These are phyloP conservation scores for Massarina eburnea DNA, from an alignment of 2,329 filamentous ascomycete genomes.

Conservation along the genomic window DNA sequence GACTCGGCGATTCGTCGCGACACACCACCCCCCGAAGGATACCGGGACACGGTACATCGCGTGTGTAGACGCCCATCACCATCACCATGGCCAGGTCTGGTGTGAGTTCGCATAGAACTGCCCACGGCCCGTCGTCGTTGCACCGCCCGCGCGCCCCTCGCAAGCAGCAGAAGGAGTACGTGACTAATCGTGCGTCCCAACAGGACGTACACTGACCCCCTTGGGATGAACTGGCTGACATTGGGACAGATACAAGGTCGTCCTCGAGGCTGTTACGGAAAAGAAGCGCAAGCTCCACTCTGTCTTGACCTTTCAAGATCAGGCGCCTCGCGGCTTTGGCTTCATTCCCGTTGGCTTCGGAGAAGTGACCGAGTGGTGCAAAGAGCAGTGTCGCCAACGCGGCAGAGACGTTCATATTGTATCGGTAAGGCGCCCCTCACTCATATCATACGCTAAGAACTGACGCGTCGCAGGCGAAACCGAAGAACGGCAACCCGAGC, in stretches of 20 bases:
- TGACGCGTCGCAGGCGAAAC: constrained; percentile 28
- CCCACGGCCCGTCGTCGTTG: constrained; percentile 17
- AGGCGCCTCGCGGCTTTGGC: constrained; percentile 60
- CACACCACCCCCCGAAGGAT: no score
- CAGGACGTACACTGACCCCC: no score
- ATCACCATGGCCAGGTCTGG: constrained; percentile 32
- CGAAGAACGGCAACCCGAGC: constrained; percentile 54
- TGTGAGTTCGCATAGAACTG: constrained; percentile 21
- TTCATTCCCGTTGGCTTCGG: constrained; percentile 64
- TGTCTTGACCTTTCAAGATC: constrained; percentile 54
- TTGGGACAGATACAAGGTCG: constrained; percentile 63
- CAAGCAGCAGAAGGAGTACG: constrained; percentile 40
- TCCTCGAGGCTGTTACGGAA: constrained; percentile 59
- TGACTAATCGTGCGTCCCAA: no score
- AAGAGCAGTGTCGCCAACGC: constrained; percentile 60
- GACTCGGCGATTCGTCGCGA: no score
- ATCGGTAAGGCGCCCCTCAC: constrained; percentile 52
- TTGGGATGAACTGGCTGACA: no score
- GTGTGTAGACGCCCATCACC: no score
- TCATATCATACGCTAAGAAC: constrained; percentile 6
- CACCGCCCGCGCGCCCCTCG: constrained; percentile 25
- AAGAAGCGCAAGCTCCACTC: constrained; percentile 63
- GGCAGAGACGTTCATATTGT: constrained; percentile 59
- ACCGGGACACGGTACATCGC: background rate
- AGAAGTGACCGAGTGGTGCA: constrained; percentile 58